These are phyloP conservation scores for Penicillium sp. DNA, from an alignment of 2,329 filamentous ascomycete genomes.

Conservation along the genomic window DNA sequence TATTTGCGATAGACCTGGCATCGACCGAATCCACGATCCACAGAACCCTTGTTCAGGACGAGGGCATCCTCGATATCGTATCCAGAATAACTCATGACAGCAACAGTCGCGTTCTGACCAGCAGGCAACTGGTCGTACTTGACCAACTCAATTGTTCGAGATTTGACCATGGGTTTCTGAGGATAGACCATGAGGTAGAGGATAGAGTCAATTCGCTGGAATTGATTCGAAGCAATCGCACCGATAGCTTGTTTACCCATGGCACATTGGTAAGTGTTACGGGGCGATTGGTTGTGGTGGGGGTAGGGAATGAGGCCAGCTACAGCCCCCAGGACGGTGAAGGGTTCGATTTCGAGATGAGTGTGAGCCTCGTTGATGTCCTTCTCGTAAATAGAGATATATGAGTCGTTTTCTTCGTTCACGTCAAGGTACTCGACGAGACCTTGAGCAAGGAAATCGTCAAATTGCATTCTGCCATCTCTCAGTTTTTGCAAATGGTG, in stretches of 20 bases:
- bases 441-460: conserved; percentile 84
- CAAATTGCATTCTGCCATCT: conserved; percentile 78
- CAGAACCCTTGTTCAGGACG: conserved; percentile 91
- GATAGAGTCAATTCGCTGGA: conserved; percentile 91
- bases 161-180: conserved; percentile 95
- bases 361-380: conserved; percentile 80
- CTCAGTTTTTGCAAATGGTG: conserved; percentile 76
- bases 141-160: conserved; percentile 90
- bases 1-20: conserved; percentile 99
- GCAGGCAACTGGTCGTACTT: conserved; percentile 97
- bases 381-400: conserved; percentile 83
- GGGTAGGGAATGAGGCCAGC: conserved; percentile 96
- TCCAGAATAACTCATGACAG: conserved; percentile 98
- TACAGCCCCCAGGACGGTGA: conserved; percentile 91
- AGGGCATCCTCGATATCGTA: conserved; percentile 99
- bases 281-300: conserved; percentile 96
- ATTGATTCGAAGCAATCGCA: conserved; percentile 96
- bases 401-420: conserved; percentile 95
- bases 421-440: conserved; percentile 95
- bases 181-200: conserved; percentile 97
- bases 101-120: conserved; percentile 93
- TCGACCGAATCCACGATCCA: conserved; percentile 89
- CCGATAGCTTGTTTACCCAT: conserved; percentile 99
- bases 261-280: conserved; percentile 98
- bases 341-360: conserved; percentile 95